Conservation (phyloP, 2,329 filamentous ascomycete species). For the Beauveria sp. region DNA sequence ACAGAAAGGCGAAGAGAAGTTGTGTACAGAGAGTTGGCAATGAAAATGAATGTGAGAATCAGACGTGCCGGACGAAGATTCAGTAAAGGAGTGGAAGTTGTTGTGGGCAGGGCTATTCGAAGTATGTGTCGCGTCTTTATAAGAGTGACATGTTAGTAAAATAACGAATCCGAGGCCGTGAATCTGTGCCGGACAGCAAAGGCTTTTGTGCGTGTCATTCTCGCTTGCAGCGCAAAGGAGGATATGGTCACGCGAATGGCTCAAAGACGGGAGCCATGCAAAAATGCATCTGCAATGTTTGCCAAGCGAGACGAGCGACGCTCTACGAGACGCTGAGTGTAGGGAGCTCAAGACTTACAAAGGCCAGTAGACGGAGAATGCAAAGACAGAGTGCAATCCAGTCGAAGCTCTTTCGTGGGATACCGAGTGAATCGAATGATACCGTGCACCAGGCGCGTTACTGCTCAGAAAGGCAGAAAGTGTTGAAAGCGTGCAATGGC, state of each 20-base stretch:
- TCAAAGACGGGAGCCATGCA: neutral
- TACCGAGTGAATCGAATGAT: slow-evolving; percentile 12
- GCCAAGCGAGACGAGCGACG: neutral
- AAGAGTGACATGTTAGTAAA: neutral
- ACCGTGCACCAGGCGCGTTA: slow-evolving; percentile 20
- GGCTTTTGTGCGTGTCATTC: neutral
- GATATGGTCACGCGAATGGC: neutral
- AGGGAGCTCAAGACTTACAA: neutral
- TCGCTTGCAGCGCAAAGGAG: neutral
- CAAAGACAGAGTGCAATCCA: neutral
- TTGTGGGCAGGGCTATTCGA: neutral
- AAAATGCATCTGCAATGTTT: neutral
- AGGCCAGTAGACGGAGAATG: neutral
- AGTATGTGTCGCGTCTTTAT: neutral
- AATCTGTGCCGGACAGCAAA: neutral
- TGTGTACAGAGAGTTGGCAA: slow-evolving; percentile 13
- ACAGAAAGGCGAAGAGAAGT: neutral
- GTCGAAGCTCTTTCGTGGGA: slow-evolving; percentile 2
- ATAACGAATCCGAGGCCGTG: neutral
- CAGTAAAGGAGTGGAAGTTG: neutral
- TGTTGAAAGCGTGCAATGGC: slow-evolving; percentile 14
- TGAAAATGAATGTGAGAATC: slow-evolving; percentile 17
- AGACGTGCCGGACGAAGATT: slow-evolving; percentile 25
- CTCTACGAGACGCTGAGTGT: neutral
- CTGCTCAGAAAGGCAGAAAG: slow-evolving; percentile 13